Evolutionary conservation across 1,284 basidiomycete genomes (phyloP), one percentile per base, ranked within the genome.

Genomic region (Testicularia cyperi): DNA sequence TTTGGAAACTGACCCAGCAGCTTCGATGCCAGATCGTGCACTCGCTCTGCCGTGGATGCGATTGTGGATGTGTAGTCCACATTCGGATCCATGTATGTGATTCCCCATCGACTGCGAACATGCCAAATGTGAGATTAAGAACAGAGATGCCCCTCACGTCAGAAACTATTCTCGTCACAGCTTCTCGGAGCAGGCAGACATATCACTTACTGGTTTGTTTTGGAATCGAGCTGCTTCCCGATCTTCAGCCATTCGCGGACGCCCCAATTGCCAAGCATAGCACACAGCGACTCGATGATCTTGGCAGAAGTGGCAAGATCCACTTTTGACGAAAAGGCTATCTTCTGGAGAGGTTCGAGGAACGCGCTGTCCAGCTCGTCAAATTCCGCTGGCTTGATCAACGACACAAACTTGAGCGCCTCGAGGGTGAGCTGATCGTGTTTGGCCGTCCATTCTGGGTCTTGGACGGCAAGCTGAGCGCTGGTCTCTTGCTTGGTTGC

Each of bases 21-120:
- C 23, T 30, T 34, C 0, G 49, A n/a, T n/a, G 57, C 51, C 10
- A 56, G 35, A 5, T 33, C 14, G 23, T 52, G 39, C 2, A 58
- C 35, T 15, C 36, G 47, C 1, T 52, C 16, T 14, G 43, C 36
- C 10, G 44, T 44, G 14, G 9, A 25, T 4, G 62, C 20, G 30
- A 61, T 44, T 24, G 54, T 40, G 19, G 48, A 42, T 19, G 47
- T 12, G n/a, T 55, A 65, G 44, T 56, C 48, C 5, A 54, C 28
- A 3, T 34, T 25, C 2, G 56, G 20, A 22, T 56, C 57, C 21
- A 62, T 46, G 10, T 37, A 34, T 12, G 52, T 42, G 41, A 61
- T 53, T 3, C 52, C 56, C 57, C 56, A 65, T 13, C 44, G 51
- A 30, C 32, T 34, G 30, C 24, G 15, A 34, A 14, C 14, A 20